phyloP scores from a whole-genome alignment of 345 rosid species.

The Eucalyptus sp. region DNA sequence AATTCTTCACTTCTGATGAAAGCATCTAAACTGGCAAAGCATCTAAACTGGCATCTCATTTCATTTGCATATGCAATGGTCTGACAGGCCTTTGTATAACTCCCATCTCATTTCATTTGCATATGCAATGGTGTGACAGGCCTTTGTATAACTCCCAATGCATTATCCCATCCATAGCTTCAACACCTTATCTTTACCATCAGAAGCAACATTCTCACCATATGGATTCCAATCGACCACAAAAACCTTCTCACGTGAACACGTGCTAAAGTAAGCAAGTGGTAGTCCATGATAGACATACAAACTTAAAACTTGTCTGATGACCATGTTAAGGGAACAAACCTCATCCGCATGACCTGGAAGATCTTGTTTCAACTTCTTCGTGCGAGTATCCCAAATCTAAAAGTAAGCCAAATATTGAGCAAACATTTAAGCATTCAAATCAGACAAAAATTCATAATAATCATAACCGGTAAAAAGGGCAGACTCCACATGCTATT shows the following conservation, averaged over 20 bases:
- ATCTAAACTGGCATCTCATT: neutral
- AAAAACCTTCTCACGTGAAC: constrained; percentile 32
- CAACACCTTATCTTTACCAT: constrained; percentile 82
- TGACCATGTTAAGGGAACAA: neutral
- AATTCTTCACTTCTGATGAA: neutral
- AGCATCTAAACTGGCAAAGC: neutral
- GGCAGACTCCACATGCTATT: neutral
- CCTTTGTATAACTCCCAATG: neutral
- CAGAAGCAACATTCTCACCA: constrained; percentile 96
- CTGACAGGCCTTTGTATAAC: no score
- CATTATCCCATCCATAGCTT: constrained; percentile 91
- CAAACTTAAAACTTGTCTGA: neutral
- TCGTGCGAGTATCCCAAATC: constrained; percentile 84
- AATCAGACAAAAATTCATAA: neutral
- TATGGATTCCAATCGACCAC: constrained; percentile 99
- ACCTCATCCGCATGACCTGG: constrained; percentile 97
- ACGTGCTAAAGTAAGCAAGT: neutral
- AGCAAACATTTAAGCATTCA: neutral
- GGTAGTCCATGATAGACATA: neutral
- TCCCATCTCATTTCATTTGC: neutral
- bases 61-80: no score
- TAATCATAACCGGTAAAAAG: neutral
- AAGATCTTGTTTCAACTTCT: constrained; percentile 79
- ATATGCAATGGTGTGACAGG: neutral
- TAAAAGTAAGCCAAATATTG: neutral